A percentile compares a stretch with the other conserved stretches of the same genome.
phyloP scores from a whole-genome alignment of 2,329 filamentous ascomycete genomes.

The Rhexocercosporidium sp. region DNA sequence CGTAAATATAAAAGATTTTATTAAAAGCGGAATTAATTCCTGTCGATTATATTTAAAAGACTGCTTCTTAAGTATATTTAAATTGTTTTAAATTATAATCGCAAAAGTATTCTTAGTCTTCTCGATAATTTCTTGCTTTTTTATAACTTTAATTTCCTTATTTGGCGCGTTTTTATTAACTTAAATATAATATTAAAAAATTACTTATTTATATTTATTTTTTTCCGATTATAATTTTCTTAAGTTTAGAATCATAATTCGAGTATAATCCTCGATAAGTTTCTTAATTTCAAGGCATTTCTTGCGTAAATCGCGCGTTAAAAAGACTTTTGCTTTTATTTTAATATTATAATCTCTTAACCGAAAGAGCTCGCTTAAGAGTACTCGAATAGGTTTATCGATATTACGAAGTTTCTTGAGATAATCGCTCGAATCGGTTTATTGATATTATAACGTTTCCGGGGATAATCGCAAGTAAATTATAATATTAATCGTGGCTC shows the following conservation, averaged over 20 bases:
- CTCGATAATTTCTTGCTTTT: no score
- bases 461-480: conserved; percentile 11
- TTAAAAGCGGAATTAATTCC: no score
- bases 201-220: background rate
- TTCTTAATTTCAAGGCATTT: conserved; percentile 14
- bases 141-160: no score
- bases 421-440: background rate
- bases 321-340: conserved; percentile 20
- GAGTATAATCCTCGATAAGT: conserved; percentile 12
- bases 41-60: no score
- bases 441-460: no score
- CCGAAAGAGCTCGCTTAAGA: no score
- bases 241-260: conserved; percentile 14
- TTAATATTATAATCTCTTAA: no score
- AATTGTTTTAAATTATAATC: background rate
- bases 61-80: background rate
- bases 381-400: no score
- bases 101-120: background rate
- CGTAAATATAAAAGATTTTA: no score
- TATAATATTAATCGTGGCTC: conserved; percentile 18
- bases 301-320: conserved; percentile 7
- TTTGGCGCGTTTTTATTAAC: no score
- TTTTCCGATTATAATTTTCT: conserved; percentile 1
- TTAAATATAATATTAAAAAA: background rate
- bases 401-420: background rate